Conservation (phyloP, 768 basidiomycete species). For the Cystofilobasidium bisporidii region DNA sequence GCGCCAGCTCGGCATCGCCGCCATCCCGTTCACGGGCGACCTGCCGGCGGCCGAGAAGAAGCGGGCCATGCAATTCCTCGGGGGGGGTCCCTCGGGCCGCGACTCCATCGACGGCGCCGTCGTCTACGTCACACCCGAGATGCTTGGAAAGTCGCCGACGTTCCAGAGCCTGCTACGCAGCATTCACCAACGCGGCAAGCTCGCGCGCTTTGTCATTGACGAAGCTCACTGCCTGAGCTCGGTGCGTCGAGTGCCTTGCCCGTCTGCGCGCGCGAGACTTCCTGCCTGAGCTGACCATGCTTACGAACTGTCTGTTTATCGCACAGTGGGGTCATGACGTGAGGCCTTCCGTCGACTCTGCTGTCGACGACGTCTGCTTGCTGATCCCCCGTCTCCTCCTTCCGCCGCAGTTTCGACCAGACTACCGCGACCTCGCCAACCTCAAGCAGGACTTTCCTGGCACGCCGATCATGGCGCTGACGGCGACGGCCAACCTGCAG, state of each 20-base stretch:
- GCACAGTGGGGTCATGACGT: conserved; percentile 92
- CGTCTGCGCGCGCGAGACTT: not conserved
- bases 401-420: conserved; percentile 34
- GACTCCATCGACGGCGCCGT: conserved; percentile 37
- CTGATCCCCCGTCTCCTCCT: not conserved
- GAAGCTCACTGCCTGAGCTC: conserved; percentile 86
- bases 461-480: conserved; percentile 89
- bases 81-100: not conserved
- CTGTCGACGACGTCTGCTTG: no score
- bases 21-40: conserved; percentile 56
- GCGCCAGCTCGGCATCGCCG: conserved; percentile 55
- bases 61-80: conserved; percentile 29
- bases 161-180: conserved; percentile 51
- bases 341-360: no score
- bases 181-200: conserved; percentile 50
- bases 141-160: conserved; percentile 55
- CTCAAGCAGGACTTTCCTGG: conserved; percentile 65
- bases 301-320: not conserved
- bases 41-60: conserved; percentile 38
- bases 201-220: conserved; percentile 89
- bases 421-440: conserved; percentile 46
- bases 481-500: conserved; percentile 78
- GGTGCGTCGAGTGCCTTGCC: conserved; percentile 21
- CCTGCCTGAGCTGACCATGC: no score
- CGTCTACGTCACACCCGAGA: conserved; percentile 87